These are phyloP conservation scores for Mycena belliarum DNA, from an alignment of 768 basidiomycete genomes.

Conservation along the genomic window DNA sequence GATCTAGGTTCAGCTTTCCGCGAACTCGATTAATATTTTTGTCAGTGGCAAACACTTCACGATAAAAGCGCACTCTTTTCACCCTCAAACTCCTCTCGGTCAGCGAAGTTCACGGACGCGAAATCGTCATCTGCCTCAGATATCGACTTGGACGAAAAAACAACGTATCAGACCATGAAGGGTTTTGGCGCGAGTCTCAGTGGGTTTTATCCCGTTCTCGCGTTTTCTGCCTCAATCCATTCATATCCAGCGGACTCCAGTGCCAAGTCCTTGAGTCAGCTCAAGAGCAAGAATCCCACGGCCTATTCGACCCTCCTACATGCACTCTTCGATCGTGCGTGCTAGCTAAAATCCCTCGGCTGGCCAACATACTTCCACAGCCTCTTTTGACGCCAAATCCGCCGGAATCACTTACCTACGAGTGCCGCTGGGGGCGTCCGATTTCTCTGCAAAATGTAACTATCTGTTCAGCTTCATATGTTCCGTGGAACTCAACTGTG, in stretches of 20 bases:
- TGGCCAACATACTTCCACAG: not conserved
- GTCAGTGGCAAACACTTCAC: conserved; percentile 1
- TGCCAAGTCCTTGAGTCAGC: conserved; percentile 41
- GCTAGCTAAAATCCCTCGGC: too few relatives aligned
- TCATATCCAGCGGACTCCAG: conserved; percentile 50
- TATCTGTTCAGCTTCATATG: not conserved
- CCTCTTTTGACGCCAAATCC: conserved; percentile 21
- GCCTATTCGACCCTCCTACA: conserved; percentile 31
- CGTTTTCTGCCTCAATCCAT: not conserved
- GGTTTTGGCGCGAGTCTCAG: conserved; percentile 52
- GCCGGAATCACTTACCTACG: conserved; percentile 34
- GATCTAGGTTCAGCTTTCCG: not conserved
- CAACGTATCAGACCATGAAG: conserved; percentile 42
- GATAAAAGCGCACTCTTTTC: conserved; percentile 3
- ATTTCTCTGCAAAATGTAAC: conserved; percentile 28
- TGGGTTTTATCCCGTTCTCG: conserved; percentile 25
- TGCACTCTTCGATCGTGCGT: conserved; percentile 32
- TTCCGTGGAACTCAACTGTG: not conserved
- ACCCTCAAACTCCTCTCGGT: not conserved
- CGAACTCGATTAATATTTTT: not conserved
- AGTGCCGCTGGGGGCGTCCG: conserved; percentile 34
- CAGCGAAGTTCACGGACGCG: not conserved
- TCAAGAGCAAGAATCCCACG: conserved; percentile 43
- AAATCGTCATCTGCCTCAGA: conserved; percentile 29
- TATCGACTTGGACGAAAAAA: conserved; percentile 42